phyloP scores from a whole-genome alignment of 345 rosid species.

The Cardiospermum halicacabum region DNA sequence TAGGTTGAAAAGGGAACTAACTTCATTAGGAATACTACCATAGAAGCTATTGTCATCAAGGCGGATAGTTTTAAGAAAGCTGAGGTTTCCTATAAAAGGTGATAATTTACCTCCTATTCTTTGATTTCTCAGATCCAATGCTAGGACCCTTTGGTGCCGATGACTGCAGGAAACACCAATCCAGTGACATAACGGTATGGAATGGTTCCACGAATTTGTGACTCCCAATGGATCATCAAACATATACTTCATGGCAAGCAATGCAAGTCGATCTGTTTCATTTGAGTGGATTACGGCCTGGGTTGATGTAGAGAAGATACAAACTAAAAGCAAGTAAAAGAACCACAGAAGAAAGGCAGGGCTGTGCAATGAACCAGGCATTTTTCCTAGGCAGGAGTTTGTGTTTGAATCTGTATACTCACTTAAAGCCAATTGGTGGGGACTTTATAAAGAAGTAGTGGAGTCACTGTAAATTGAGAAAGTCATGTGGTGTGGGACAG shows the following conservation, averaged over 20 bases:
- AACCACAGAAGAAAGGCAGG: background rate
- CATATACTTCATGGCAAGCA: background rate
- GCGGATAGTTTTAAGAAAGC: background rate
- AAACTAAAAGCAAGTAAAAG: background rate
- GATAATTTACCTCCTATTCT: background rate
- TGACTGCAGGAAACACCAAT: background rate
- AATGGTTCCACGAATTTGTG: constrained; percentile 1
- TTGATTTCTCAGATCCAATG: background rate
- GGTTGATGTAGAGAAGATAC: background rate
- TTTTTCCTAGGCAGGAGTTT: background rate
- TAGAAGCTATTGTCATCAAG: background rate
- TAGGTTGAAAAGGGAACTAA: constrained; percentile 11
- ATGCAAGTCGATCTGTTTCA: background rate
- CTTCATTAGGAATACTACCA: constrained; percentile 9
- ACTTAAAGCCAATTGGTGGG: background rate
- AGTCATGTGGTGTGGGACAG: no score
- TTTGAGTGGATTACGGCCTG: background rate
- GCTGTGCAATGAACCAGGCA: background rate
- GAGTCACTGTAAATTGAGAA: no score
- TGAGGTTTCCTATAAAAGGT: background rate
- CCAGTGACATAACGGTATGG: background rate
- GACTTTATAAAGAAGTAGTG: background rate
- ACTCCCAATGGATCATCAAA: background rate
- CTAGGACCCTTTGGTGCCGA: background rate
- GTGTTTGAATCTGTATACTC: background rate